These are phyloP conservation scores for Isatis tinctoria DNA, from an alignment of 345 rosid genomes.

Conservation along the genomic window DNA sequence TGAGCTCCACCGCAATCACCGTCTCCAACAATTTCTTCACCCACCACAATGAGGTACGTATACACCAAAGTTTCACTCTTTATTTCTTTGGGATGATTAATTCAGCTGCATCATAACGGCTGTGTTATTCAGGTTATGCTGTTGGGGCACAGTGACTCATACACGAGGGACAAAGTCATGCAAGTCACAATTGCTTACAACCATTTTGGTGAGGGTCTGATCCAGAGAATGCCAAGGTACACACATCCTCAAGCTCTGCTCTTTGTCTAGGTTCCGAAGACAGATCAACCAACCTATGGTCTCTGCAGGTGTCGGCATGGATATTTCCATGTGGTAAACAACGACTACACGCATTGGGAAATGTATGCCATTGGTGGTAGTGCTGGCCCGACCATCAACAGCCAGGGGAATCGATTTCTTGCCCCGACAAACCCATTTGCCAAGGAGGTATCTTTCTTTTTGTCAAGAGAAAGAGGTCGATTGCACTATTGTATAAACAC, in stretches of 20 bases:
- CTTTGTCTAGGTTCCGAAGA: neutral
- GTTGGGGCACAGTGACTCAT: slow-evolving; percentile 94
- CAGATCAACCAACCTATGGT: neutral
- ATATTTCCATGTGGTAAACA: slow-evolving; percentile 98
- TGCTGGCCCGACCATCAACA: slow-evolving; percentile 93
- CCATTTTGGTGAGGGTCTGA: slow-evolving; percentile 96
- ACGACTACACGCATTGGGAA: slow-evolving; percentile 98
- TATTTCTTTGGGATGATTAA: neutral
- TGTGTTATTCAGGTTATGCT: slow-evolving; percentile 63
- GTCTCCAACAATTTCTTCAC: slow-evolving; percentile 80
- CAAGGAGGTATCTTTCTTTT: slow-evolving; percentile 43
- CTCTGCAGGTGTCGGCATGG: slow-evolving; percentile 88
- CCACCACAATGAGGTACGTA: slow-evolving; percentile 67
- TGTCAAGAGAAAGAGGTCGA: neutral
- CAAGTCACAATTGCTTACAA: slow-evolving; percentile 96
- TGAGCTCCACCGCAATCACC: slow-evolving; percentile 77
- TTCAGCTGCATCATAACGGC: neutral
- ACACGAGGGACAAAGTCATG: slow-evolving; percentile 86
- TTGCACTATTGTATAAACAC: neutral
- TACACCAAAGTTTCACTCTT: neutral
- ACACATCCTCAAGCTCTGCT: neutral
- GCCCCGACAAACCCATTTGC: slow-evolving; percentile 83
- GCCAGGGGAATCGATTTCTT: slow-evolving; percentile 92
- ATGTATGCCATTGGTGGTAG: slow-evolving; percentile 99
- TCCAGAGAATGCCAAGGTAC: slow-evolving; percentile 99